Conservation (phyloP, 352 stramenopile species). For the Phytophthora melonis region DNA sequence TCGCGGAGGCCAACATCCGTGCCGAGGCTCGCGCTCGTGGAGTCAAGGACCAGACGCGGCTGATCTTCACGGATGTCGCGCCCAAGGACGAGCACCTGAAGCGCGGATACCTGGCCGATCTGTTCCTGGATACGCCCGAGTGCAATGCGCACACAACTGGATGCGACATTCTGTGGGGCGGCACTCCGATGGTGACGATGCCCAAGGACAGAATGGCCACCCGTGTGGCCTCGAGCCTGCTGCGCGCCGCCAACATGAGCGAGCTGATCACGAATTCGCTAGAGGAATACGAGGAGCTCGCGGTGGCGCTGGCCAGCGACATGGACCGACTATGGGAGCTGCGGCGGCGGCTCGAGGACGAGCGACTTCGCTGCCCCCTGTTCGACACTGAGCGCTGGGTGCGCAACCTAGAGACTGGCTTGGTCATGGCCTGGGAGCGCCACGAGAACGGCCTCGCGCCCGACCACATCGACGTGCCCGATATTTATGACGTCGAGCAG, state of each 20-base stretch:
- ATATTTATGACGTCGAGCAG: constrained; percentile 69
- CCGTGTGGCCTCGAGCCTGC: constrained; percentile 89
- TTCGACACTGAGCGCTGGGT: constrained; percentile 89
- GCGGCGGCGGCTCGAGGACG: constrained; percentile 75
- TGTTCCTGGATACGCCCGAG: constrained; percentile 93
- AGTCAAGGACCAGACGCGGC: constrained; percentile 61
- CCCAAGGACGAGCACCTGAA: constrained; percentile 93
- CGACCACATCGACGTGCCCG: constrained; percentile 85
- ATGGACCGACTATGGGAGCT: constrained; percentile 85
- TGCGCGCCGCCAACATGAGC: constrained; percentile 80
- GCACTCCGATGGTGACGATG: constrained; percentile 93
- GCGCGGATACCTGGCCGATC: constrained; percentile 88
- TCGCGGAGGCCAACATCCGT: constrained; percentile 88
- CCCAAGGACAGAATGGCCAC: constrained; percentile 91
- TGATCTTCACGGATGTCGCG: constrained; percentile 89
- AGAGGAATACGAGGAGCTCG: constrained; percentile 93
- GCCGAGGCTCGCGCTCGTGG: constrained; percentile 81
- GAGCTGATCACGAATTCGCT: constrained; percentile 82
- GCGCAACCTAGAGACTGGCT: constrained; percentile 85
- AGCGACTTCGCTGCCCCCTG: constrained; percentile 67
- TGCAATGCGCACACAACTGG: constrained; percentile 94
- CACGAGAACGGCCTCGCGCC: constrained; percentile 71
- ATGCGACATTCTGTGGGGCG: constrained; percentile 93
- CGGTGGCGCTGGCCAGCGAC: constrained; percentile 90
- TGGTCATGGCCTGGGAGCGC: constrained; percentile 76